These are phyloP conservation scores for Ophiosphaerella korrae DNA, from an alignment of 2,329 filamentous ascomycete genomes.

Conservation along the genomic window DNA sequence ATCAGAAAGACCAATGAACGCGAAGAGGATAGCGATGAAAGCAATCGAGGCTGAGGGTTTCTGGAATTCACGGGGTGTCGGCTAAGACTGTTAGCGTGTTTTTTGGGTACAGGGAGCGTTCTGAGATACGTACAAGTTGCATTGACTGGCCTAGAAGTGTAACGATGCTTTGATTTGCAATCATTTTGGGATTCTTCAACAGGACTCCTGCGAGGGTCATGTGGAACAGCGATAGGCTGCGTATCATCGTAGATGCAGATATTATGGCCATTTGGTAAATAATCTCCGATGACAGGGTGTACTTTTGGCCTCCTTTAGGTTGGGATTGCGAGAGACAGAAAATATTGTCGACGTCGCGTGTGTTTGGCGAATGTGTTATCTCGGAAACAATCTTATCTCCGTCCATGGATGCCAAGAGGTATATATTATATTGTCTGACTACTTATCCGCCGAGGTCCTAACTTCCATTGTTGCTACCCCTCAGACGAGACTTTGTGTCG, in stretches of 20 bases:
- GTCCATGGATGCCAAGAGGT: slow-evolving; percentile 8
- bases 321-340: not conserved
- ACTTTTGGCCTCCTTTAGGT: not conserved
- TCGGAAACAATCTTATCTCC: slow-evolving; percentile 26
- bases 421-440: too few species aligned
- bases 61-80: slow-evolving; percentile 70
- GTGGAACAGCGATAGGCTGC: slow-evolving; percentile 82
- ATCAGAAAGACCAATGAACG: slow-evolving; percentile 60
- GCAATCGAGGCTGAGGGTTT: slow-evolving; percentile 70
- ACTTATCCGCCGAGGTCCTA: too few species aligned
- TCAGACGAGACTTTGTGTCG: too few species aligned
- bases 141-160: slow-evolving; percentile 82
- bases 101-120: not conserved
- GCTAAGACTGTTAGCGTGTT: slow-evolving; percentile 50
- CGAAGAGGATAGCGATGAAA: slow-evolving; percentile 71
- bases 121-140: slow-evolving; percentile 66
- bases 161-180: slow-evolving; percentile 81
- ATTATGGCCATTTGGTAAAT: slow-evolving; percentile 73
- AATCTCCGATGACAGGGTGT: not conserved
- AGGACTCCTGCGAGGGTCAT: slow-evolving; percentile 84
- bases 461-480: too few species aligned
- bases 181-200: slow-evolving; percentile 70
- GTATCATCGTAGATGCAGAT: slow-evolving; percentile 79
- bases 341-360: slow-evolving; percentile 9
- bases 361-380: not conserved